Evolutionary conservation across 345 rosid genomes (phyloP), one percentile per base, ranked within the genome.

Genomic region (Salix dunnii): DNA sequence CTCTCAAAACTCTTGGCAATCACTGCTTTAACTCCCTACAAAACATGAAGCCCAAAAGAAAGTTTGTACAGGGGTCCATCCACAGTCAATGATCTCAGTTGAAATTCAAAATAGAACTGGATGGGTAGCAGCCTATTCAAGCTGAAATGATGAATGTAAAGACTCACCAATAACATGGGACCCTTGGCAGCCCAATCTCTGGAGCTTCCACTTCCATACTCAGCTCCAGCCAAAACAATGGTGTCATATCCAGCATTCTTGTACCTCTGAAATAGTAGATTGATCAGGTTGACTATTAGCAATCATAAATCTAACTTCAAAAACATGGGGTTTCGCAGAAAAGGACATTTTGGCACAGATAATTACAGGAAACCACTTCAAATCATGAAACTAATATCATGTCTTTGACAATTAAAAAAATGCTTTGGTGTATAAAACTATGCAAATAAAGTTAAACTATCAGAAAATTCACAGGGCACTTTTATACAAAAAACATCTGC

Each of bases 161-260:
- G 53, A 73, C 87, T 77, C 75, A 93, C 99, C 94, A 90, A 85
- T 68, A 96, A 74, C 97, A 94, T 90, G 27, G 99, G 99, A 78
- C 99, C 99, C 88, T 96, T 96, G 68, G 99, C 98, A 78, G 99
- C 99, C 99, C 99, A 96, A 86, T 96, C 99, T 74, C 99, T 87
- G 30, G 99, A 96, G 86, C 99, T 96, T 87, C 99, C 99, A 77
- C 99, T 96, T 83, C 98, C 98, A 67, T 96, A 96, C 81, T 96
- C 99, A 1, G 98, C 97, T 83, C 99, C 98, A 81, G 99, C 99
- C 68, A 96, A 82, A 74, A 96, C 78, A 72, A 96, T 88, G 78
- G 99, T 94, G 80, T 85, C 94, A 9, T 85, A 88, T 25, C 98
- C 97, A 35, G 89, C 88, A 36, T 40, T 62, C 83, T 91, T 96